Evolutionary conservation across 306 rosid species (phyloP), one percentile per base, ranked within the genome.

Genomic region (Fragaria iinumae): DNA sequence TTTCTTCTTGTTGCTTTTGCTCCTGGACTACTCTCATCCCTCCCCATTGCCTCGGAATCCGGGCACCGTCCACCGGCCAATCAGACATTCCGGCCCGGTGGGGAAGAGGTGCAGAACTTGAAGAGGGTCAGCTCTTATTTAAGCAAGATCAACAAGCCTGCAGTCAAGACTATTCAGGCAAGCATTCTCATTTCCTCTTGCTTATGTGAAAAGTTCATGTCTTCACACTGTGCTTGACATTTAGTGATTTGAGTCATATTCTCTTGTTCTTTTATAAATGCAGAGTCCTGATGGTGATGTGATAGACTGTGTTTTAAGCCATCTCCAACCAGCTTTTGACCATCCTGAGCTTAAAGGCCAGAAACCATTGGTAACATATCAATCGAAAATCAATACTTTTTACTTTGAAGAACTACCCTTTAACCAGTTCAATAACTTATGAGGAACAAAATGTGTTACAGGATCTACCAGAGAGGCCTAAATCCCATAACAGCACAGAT

Each of bases 261-360:
- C 72, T 2, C 71, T 79, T 23, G 25, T 55, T 27, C 29, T 38
- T 39, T 84, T 39, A 1, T 71, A n/a, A 52, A 41, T 89, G 68
- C 90, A 96, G 99, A 92, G 99, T 77, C 90, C 96, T 52, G 99
- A 96, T 85, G 99, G 99, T 20, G 99, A 96, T 89, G 75, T 91
- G 68, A 96, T 96, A 38, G 99, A 96, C 53, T 96, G 99, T 76
- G 92, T 96, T 76, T 64, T 79, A 25, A 80, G 96, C 81, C 91
- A 92, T 87, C 92, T 88, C 29, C 99, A 96, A 62, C 98, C 93
- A 71, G 97, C 99, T 77, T 96, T 96, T 87, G 97, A 96, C 76
- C 98, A 91, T 81, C 96, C 89, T 53, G 23, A 77, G 36, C 96
- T 92, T 9, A 86, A 68, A 88, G 96, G 97, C 50, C 84, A 87